Base-by-base conservation (phyloP, 352 stramenopile species). In the Globisporangium spinosum region DNA sequence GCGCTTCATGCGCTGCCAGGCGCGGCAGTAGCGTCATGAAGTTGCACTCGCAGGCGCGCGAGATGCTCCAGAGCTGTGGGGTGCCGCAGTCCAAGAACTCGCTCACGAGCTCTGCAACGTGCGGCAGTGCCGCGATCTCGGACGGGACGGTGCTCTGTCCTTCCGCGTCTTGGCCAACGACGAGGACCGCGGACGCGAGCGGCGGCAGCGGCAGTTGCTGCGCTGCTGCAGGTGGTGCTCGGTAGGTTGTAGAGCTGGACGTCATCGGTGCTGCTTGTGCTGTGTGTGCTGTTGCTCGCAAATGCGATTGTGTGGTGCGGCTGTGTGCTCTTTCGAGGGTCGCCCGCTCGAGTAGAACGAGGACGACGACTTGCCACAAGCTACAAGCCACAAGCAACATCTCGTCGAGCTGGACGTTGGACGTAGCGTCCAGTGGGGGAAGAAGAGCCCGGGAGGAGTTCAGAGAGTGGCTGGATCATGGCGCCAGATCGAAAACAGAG, bases 11-110 rank as follows among this genome's bases (percentile, higher is more conserved):
- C 9, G 61, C 68, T 38, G 63, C 60, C 12, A 63, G 60, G 12
- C 75, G 62, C 47, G 64, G 53, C 61, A 75, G 67, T 58, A 75
- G 47, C 7, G 61, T 32, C 71, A 73, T 47, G 57, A 51, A 23
- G 57, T 49, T 49, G 57, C 32, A 32, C 3, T 47, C 57, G 32
- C 57, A 62, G 0, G 34, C 57, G 12, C 57, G 32, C 4, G 38
- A 49, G n/a, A 62, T 49, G 57, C 32, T 62, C 32, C 57, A 62
- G 2, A n/a, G 12, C n/a, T 45, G 12, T 34, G 57, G 1, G n/a
- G 34, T 62, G 10, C 25, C 22, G 9, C 2, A 49, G n/a, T 62
- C 57, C 6, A 62, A 34, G 17, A 53, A 62, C 17, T 45, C 34
- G 57, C 57, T 62, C 32, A 62, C 57, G 6, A 49, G 34, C 10